Evolutionary conservation across 2,329 filamentous ascomycete genomes (phyloP).

Genomic region (Malbranchea cinnamomea): DNA sequence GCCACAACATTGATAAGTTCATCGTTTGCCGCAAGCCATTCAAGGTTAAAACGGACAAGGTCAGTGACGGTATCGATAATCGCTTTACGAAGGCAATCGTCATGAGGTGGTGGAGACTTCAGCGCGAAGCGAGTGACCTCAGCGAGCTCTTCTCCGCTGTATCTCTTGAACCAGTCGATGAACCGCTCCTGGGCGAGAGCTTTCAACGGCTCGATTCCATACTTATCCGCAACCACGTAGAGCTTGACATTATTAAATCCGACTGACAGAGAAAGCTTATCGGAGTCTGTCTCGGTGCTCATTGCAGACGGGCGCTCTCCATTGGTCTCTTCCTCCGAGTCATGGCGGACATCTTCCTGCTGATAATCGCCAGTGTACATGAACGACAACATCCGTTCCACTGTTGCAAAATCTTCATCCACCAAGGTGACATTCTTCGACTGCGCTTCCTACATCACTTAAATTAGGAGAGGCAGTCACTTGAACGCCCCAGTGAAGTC

Average conservation of each 20-base stretch:
- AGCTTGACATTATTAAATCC: background rate
- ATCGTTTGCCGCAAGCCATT: too few species aligned
- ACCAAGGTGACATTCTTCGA: background rate
- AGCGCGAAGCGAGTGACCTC: too few species aligned
- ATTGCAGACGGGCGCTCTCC: background rate
- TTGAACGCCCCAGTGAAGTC: too few species aligned
- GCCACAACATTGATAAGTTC: too few species aligned
- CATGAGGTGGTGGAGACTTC: too few species aligned
- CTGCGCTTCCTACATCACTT: background rate
- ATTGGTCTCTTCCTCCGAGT: background rate
- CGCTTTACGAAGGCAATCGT: too few species aligned
- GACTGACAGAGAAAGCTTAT: too few species aligned
- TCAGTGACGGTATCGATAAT: too few species aligned
- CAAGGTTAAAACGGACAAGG: too few species aligned
- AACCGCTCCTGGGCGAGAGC: background rate
- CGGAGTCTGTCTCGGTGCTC: background rate
- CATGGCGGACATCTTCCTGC: background rate
- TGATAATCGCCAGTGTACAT: constrained; percentile 3
- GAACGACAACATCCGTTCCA: constrained; percentile 2
- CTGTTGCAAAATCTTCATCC: constrained; percentile 1
- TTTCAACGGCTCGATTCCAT: constrained; percentile 1
- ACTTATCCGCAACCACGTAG: constrained; percentile 3
- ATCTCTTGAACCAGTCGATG: too few species aligned
- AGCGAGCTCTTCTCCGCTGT: too few species aligned
- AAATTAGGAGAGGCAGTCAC: background rate